Base-by-base conservation (phyloP, 2,329 filamentous ascomycete species). In the Chrysoporthe cubensis region DNA sequence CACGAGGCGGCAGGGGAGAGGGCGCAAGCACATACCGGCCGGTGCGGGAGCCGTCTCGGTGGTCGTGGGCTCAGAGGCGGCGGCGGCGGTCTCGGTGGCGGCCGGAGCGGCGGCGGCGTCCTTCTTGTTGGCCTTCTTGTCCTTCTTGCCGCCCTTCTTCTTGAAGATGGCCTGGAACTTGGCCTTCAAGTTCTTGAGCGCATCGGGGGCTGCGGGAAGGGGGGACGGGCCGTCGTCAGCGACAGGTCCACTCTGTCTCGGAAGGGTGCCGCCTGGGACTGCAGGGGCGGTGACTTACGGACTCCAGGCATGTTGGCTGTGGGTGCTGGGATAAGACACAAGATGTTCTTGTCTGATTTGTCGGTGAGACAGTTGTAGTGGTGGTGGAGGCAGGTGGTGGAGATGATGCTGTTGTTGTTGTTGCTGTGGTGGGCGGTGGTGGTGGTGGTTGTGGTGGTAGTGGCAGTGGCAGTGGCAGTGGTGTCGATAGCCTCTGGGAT, bases 81-180 rank as follows among this genome's bases (percentile, higher is more conserved):
- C 65, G 40, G 74, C 69, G 11, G 73, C 71, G 34, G 74, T 71
- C 11, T 32, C 13, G 21, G 48, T 34, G 72, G 72, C 74, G 6
- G 73, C 75, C 42, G 77, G 70, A 57, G 77, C 76, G 50, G 72
- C 70, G 44, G 72, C 77, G 43, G 72, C 67, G 34, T 74, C 66
- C 57, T 71, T 26, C 26, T 26, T 26, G 26, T 26, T 71, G 57
- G 74, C 70, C 26, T 72, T 62, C n/a, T 70, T 70, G 18, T 68
- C 68, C 37, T 71, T 57, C 73, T 78, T 78, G 72, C 81, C 76
- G 58, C 78, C 64, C 78, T 80, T 83, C 77, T 83, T 84, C 78
- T 82, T 84, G 79, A 86, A 84, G 76, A 80, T 77, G 71, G 79
- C 78, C 81, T 83, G 84, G 75, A 88, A 75, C 83, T 86, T 87